These are phyloP conservation scores for Arabidopsis hybrid DNA, from an alignment of 441 rosid genomes.

Conservation along the genomic window DNA sequence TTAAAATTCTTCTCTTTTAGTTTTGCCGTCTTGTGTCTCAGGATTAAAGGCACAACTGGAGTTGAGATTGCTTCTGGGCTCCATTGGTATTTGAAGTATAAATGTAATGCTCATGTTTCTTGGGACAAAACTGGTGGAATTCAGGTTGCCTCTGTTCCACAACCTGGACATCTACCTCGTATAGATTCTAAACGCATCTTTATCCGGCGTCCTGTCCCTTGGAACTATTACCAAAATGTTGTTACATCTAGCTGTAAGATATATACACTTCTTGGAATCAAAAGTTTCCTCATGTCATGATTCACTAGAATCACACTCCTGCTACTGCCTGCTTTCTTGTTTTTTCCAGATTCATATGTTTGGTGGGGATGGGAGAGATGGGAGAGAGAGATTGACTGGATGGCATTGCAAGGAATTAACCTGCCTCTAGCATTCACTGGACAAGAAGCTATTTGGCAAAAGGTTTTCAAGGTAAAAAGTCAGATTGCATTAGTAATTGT, in stretches of 20 bases:
- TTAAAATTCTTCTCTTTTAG: slow-evolving; percentile 1
- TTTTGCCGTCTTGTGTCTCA: slow-evolving; percentile 38
- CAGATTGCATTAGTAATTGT: slow-evolving; percentile 4
- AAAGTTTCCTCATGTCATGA: slow-evolving; percentile 11
- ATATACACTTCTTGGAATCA: slow-evolving; percentile 25
- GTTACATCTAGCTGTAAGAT: slow-evolving; percentile 96
- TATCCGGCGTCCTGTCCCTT: slow-evolving; percentile 88
- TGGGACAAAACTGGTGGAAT: slow-evolving; percentile 97
- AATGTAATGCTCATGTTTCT: slow-evolving; percentile 92
- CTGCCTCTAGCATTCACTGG: slow-evolving; percentile 96
- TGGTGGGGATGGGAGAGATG: slow-evolving; percentile 99
- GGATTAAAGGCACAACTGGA: slow-evolving; percentile 86
- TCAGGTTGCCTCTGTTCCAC: slow-evolving; percentile 83
- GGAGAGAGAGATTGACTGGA: slow-evolving; percentile 99
- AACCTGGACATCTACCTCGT: slow-evolving; percentile 78
- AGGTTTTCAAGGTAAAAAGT: slow-evolving; percentile 80
- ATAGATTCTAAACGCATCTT: slow-evolving; percentile 67
- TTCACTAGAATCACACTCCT: background rate
- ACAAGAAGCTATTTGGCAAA: slow-evolving; percentile 96
- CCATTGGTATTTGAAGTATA: slow-evolving; percentile 93
- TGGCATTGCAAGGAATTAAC: slow-evolving; percentile 98
- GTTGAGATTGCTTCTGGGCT: slow-evolving; percentile 94
- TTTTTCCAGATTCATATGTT: slow-evolving; percentile 78
- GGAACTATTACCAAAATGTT: slow-evolving; percentile 98
- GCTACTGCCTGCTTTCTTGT: slow-evolving; percentile 28